These are phyloP conservation scores for Phialocephala sp. DNA, from an alignment of 2,329 filamentous ascomycete genomes.

Conservation along the genomic window DNA sequence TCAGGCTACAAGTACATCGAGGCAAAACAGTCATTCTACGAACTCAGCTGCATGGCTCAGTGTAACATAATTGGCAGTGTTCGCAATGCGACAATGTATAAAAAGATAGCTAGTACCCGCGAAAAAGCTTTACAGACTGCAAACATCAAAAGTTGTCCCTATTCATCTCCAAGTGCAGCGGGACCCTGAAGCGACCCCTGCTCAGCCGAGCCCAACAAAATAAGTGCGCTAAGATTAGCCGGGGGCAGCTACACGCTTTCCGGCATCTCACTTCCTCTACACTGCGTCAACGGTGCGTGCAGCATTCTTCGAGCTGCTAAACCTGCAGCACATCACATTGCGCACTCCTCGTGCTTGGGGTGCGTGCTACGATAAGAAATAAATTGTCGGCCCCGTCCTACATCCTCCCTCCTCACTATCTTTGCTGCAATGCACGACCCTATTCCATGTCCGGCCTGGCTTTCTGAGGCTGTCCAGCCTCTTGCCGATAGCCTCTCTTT, in stretches of 20 bases:
- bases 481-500: conserved; percentile 66
- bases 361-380: conserved; percentile 11
- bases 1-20: conserved; percentile 10
- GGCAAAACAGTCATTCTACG: background rate
- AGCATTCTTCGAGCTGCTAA: background rate
- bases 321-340: conserved; percentile 12
- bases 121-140: background rate
- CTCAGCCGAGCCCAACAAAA: conserved; percentile 2
- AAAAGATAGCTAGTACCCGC: conserved; percentile 7
- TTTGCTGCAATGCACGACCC: conserved; percentile 69
- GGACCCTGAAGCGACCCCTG: background rate
- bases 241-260: background rate
- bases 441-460: conserved; percentile 61
- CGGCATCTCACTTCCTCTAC: background rate
- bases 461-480: conserved; percentile 62
- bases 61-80: conserved; percentile 1
- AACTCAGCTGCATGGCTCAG: background rate
- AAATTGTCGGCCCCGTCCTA: conserved; percentile 10
- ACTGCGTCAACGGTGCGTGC: background rate
- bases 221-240: background rate
- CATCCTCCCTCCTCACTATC: conserved; percentile 10
- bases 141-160: conserved; percentile 8
- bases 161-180: background rate
- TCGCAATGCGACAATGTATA: background rate
- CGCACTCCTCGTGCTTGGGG: conserved; percentile 10